Evolutionary conservation across 2,329 filamentous ascomycete genomes (phyloP).

Genomic region (Claviceps fusiformis): DNA sequence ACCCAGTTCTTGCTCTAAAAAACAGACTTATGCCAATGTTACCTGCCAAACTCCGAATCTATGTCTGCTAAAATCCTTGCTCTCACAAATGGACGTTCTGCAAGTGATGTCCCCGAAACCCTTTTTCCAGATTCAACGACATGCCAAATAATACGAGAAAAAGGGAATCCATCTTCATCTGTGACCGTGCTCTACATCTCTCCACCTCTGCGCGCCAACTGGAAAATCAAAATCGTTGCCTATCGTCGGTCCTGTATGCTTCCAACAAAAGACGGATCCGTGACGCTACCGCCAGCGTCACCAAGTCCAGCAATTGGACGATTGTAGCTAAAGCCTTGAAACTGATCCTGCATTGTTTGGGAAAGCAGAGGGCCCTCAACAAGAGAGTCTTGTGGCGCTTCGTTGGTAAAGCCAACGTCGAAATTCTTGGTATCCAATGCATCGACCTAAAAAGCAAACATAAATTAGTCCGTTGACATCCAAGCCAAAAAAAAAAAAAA

Average conservation of each 20-base stretch:
- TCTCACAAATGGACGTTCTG: conserved; percentile 1
- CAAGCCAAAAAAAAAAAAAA: no score
- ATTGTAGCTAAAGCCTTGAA: conserved; percentile 94
- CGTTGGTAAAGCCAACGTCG: conserved; percentile 78
- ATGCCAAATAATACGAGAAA: conserved; percentile 1
- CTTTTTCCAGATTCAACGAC: neutral
- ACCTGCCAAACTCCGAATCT: conserved; percentile 9
- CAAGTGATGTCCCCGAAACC: neutral
- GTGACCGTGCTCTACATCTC: neutral
- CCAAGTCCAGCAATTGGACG: conserved; percentile 84
- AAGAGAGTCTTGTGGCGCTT: conserved; percentile 81
- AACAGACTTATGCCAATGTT: conserved; percentile 3
- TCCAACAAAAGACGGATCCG: conserved; percentile 61
- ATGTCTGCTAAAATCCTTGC: conserved; percentile 1
- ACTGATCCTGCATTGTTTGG: conserved; percentile 94
- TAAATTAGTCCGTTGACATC: no score
- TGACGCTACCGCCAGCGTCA: conserved; percentile 87
- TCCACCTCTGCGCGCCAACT: neutral
- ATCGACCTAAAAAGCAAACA: conserved; percentile 41
- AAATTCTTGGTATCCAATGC: conserved; percentile 90
- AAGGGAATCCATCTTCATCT: neutral
- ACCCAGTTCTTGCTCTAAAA: conserved; percentile 1
- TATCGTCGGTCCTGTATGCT: conserved; percentile 40
- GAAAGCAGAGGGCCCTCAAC: conserved; percentile 85
- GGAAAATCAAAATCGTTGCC: neutral